Base-by-base conservation (phyloP, 1,139 yeast genomes). In the Lizanozyma gosingica region DNA sequence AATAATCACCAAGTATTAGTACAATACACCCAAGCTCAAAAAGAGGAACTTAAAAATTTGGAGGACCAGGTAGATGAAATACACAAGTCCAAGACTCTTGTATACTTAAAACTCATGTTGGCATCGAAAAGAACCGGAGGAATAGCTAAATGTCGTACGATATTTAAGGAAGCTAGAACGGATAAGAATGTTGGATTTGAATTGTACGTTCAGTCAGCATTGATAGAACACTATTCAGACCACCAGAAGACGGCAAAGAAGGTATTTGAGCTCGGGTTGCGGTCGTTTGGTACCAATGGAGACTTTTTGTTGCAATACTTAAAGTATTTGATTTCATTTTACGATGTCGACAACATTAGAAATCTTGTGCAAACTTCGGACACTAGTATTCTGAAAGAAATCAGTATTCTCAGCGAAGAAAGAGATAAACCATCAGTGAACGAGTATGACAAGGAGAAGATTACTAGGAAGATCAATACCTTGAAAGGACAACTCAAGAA, bases 291-390 rank as follows among this genome's bases (percentile, higher is more conserved):
- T 3, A 58, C 64, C 16, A 72, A 78, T 47, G 83, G 85, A 3
- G 75, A 71, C 18, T 90, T 80, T 55, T 70, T 88, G 38, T 67
- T 73, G 45, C 74, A 76, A 39, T 90, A 90, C 57, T 67, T 92
- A 52, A 78, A 82, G 45, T 90, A 84, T 55, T 65, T 92, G 47
- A 75, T 87, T 33, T 64, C 73, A 49, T 72, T 75, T 34, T 83
- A 83, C 56, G 95, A 88, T 57, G 83, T 81, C 43, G 83, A 86
- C 32, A 85, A 83, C 52, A 85, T 90, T 15, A 79, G 92, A 49
- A 87, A 88, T 11, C 69, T 87, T 36, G 83, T 92, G 56, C 97
- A 92, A 59, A 57, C 62, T 14, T 63, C 73, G 1, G 63, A 65
- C 40, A 60, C 72, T 4, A 63, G 59, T 44, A 53, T 69, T 34